phyloP scores from a whole-genome alignment of 2,329 filamentous ascomycete genomes.

The Sphaerulina vaccinii region DNA sequence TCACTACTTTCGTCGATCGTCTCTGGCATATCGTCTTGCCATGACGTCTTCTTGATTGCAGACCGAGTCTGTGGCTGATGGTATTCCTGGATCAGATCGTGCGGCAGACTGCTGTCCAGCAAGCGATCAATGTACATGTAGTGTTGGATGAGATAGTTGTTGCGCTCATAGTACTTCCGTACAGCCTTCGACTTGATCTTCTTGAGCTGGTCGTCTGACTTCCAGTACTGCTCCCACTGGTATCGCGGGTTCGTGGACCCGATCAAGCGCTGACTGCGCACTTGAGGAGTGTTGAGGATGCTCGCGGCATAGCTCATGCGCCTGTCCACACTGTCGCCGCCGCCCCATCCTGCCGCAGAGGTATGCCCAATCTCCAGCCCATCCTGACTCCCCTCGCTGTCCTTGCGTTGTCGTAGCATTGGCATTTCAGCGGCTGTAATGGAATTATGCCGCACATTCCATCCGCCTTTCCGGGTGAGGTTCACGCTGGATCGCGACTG shows the following conservation, averaged over 20 bases:
- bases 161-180: constrained; percentile 83
- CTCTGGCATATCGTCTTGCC: constrained; percentile 58
- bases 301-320: constrained; percentile 44
- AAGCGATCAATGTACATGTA: constrained; percentile 92
- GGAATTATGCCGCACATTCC: constrained; percentile 22
- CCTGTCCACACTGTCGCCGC: constrained; percentile 39
- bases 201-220: constrained; percentile 70
- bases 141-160: constrained; percentile 83
- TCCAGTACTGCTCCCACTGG: constrained; percentile 83
- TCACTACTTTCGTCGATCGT: constrained; percentile 70
- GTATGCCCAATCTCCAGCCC: constrained; percentile 6
- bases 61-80: constrained; percentile 45
- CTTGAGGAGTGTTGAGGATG: constrained; percentile 58
- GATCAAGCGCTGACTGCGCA: constrained; percentile 82
- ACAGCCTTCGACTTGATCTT: constrained; percentile 70
- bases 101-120: constrained; percentile 87
- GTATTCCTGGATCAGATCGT: constrained; percentile 89
- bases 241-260: constrained; percentile 85
- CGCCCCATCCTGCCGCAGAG: constrained; percentile 29
- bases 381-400: constrained; percentile 22
- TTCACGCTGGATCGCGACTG: constrained; percentile 28
- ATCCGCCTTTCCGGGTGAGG: constrained; percentile 15
- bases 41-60: constrained; percentile 13
- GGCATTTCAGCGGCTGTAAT: constrained; percentile 26
- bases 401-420: constrained; percentile 17